Conservation (phyloP, 2,329 filamentous ascomycete species). For the Hymenoscyphus linearis region DNA sequence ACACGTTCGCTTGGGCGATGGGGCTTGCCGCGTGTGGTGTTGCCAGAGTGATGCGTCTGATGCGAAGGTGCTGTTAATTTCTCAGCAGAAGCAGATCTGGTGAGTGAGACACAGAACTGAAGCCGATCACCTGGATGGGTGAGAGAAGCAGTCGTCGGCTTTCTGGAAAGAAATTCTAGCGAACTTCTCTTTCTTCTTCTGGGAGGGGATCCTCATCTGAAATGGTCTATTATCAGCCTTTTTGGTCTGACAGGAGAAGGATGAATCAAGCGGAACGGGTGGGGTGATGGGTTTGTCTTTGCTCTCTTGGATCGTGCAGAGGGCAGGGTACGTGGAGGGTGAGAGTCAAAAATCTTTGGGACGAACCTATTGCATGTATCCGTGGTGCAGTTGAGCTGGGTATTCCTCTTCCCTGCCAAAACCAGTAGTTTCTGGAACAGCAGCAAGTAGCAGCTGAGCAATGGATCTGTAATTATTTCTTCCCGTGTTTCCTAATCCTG, state of each 20-base stretch:
- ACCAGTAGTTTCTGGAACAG: slow-evolving; percentile 25
- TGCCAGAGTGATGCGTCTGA: neutral
- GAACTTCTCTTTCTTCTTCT: slow-evolving; percentile 21
- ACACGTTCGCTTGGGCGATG: neutral
- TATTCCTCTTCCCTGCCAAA: slow-evolving; percentile 22
- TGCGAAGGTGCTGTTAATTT: neutral
- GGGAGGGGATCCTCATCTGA: slow-evolving; percentile 24
- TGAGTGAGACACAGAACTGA: slow-evolving; percentile 1
- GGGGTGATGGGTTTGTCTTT: slow-evolving; percentile 28
- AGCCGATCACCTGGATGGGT: slow-evolving; percentile 9
- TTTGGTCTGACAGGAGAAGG: slow-evolving; percentile 16
- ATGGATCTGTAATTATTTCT: neutral
- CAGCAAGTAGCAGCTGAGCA: slow-evolving; percentile 20
- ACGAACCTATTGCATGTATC: slow-evolving; percentile 34
- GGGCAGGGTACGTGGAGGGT: slow-evolving; percentile 13
- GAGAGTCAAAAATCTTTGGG: slow-evolving; percentile 19
- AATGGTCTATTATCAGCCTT: slow-evolving; percentile 21
- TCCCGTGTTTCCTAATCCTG: slow-evolving; percentile 26
- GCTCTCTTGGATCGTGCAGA: slow-evolving; percentile 24
- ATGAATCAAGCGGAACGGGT: slow-evolving; percentile 23
- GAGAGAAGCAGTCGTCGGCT: slow-evolving; percentile 13
- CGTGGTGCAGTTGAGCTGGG: slow-evolving; percentile 25
- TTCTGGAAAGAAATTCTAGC: slow-evolving; percentile 29
- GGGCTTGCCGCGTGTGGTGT: slow-evolving; percentile 2
- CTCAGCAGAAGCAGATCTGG: neutral